Conservation (phyloP, 768 basidiomycete genomes). For the Tricholoma furcatifolium region DNA sequence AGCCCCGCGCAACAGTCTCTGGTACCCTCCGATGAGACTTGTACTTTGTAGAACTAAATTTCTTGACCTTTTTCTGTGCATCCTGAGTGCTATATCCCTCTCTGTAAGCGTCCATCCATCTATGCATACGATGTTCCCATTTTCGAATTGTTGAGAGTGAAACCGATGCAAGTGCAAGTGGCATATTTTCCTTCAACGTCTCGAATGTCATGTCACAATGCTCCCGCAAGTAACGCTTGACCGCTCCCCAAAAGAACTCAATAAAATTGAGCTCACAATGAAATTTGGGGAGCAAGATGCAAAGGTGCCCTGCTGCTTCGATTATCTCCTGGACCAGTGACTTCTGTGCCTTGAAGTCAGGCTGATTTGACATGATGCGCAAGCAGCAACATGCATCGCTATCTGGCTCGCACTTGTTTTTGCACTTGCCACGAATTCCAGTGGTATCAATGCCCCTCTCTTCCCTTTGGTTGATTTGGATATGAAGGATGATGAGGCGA, state of each 20-base stretch:
- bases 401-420: constrained; percentile 7
- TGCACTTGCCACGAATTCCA: constrained; percentile 6
- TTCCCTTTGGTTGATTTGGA: constrained; percentile 24
- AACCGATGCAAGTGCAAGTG: not conserved
- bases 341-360: constrained; percentile 20
- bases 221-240: not conserved
- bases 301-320: constrained; percentile 19
- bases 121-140: constrained; percentile 15
- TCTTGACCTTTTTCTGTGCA: constrained; percentile 28
- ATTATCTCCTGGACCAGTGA: constrained; percentile 24
- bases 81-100: constrained; percentile 23
- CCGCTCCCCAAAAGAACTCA: constrained; percentile 2
- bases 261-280: constrained; percentile 4
- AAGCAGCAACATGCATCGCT: constrained; percentile 16
- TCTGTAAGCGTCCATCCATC: constrained; percentile 34
- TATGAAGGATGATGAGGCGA: constrained; percentile 28
- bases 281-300: constrained; percentile 7
- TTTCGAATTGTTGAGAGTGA: not conserved
- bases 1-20: not conserved
- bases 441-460: not conserved
- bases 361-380: constrained; percentile 17
- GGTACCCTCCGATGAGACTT: constrained; percentile 25
- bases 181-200: constrained; percentile 2
- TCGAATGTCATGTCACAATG: not conserved
- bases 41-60: constrained; percentile 30